Percentiles rank a stretch among this genome's conserved stretches.
Conservation (phyloP, 371 early-diverging fungal species). For the Rhizopus microsporus region DNA sequence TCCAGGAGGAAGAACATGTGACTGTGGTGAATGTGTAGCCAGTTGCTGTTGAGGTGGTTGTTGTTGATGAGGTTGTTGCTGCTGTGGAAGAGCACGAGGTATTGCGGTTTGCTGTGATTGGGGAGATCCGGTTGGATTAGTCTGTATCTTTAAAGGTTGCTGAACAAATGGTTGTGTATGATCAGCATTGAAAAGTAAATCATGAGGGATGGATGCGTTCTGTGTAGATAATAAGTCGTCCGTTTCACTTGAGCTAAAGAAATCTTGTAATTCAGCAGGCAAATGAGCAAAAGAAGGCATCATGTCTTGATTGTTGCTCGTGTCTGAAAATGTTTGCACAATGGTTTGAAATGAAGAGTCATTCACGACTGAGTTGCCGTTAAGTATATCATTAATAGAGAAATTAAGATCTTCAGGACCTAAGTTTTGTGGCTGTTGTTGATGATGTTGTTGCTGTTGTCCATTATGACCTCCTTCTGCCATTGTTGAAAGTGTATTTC, state of each 20-base stretch:
- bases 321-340: slow-evolving; percentile 30
- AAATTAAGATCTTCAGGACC: slow-evolving; percentile 26
- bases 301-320: slow-evolving; percentile 17
- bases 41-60: slow-evolving; percentile 12
- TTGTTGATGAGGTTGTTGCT: slow-evolving; percentile 5
- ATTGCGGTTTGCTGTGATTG: background rate
- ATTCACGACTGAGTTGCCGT: slow-evolving; percentile 27
- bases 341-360: slow-evolving; percentile 44
- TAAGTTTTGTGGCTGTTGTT: slow-evolving; percentile 14
- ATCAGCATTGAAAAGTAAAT: background rate
- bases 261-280: slow-evolving; percentile 43
- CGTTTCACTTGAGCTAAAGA: slow-evolving; percentile 34
- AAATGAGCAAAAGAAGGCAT: slow-evolving; percentile 33
- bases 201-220: slow-evolving; percentile 19
- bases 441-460: slow-evolving; percentile 1
- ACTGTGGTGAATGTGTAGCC: background rate
- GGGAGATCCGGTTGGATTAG: slow-evolving; percentile 16
- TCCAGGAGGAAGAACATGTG: background rate
- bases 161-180: slow-evolving; percentile 28
- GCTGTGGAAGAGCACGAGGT: background rate
- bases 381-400: slow-evolving; percentile 38
- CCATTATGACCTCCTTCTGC: slow-evolving; percentile 5
- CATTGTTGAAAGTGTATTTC: background rate
- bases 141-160: slow-evolving; percentile 12
- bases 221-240: slow-evolving; percentile 36